These are phyloP conservation scores for Rehmannia glutinosa DNA, from an alignment of 257 asterid genomes.

Conservation along the genomic window DNA sequence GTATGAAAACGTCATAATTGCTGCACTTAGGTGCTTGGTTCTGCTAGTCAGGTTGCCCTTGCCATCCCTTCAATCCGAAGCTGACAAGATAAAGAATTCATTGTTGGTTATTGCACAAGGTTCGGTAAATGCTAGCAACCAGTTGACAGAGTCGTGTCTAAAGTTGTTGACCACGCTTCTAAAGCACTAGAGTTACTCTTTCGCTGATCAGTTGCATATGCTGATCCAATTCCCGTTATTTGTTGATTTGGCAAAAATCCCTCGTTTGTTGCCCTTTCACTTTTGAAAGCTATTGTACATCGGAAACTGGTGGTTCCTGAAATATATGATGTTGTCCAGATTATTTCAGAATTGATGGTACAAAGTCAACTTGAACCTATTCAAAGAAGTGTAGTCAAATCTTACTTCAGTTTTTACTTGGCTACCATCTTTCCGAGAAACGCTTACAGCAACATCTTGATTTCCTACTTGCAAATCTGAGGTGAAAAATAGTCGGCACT, in stretches of 20 bases:
- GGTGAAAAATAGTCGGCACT: no score
- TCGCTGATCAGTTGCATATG: conserved; percentile 78
- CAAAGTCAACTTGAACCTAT: conserved; percentile 78
- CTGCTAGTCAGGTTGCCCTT: conserved; percentile 65
- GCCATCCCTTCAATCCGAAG: conserved; percentile 66
- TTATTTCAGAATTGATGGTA: conserved; percentile 78
- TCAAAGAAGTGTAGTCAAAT: conserved; percentile 84
- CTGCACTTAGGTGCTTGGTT: conserved; percentile 70
- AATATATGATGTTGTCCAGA: conserved; percentile 68
- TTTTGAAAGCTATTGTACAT: conserved; percentile 72
- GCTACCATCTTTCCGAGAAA: conserved; percentile 63
- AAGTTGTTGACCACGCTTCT: conserved; percentile 69
- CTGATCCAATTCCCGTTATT: conserved; percentile 80
- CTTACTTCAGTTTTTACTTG: conserved; percentile 73
- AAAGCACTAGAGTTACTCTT: conserved; percentile 58
- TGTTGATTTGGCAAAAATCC: conserved; percentile 84
- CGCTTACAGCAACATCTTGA: conserved; percentile 78
- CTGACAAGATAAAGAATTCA: conserved; percentile 69
- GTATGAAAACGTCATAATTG: conserved; percentile 59
- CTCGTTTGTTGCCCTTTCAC: conserved; percentile 68
- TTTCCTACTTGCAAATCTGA: conserved; percentile 60
- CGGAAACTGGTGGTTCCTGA: conserved; percentile 77
- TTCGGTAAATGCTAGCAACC: conserved; percentile 53
- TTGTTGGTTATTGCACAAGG: conserved; percentile 77
- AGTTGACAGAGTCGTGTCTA: conserved; percentile 73